phyloP scores from a whole-genome alignment of 2,329 filamentous ascomycete genomes.

The Aspergillus quadrilineatus region DNA sequence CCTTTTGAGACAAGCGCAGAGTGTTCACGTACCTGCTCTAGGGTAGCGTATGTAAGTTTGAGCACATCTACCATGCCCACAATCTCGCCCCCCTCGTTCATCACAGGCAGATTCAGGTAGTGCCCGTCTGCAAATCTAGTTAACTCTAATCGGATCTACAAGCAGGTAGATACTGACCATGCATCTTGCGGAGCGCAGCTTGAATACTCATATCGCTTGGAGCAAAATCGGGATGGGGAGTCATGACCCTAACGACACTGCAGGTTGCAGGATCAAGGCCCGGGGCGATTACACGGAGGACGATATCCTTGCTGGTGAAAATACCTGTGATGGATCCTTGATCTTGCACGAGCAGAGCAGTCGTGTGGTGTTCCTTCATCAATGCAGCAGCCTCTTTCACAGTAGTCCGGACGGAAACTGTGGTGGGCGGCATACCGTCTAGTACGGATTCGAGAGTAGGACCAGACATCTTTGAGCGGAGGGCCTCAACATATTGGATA shows the following conservation, averaged over 20 bases:
- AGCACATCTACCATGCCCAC: slow-evolving; percentile 99
- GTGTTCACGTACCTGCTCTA: slow-evolving; percentile 72
- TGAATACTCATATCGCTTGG: slow-evolving; percentile 99
- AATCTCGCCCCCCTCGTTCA: slow-evolving; percentile 96
- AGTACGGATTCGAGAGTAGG: slow-evolving; percentile 93
- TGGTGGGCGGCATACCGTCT: slow-evolving; percentile 86
- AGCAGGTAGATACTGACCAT: slow-evolving; percentile 62
- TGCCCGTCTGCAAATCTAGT: slow-evolving; percentile 70
- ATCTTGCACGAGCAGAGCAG: slow-evolving; percentile 92
- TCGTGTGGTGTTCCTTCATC: slow-evolving; percentile 99
- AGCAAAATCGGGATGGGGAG: slow-evolving; percentile 96
- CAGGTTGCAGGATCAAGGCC: slow-evolving; percentile 91
- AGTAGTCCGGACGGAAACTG: slow-evolving; percentile 91
- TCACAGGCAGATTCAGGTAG: slow-evolving; percentile 95
- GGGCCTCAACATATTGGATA: slow-evolving; percentile 96
- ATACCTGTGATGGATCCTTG: slow-evolving; percentile 97
- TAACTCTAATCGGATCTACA: not conserved
- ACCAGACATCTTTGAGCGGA: slow-evolving; percentile 95
- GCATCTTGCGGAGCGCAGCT: slow-evolving; percentile 97
- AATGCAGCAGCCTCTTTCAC: slow-evolving; percentile 91
- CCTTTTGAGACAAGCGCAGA: not conserved
- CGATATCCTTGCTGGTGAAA: slow-evolving; percentile 99
- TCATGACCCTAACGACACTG: slow-evolving; percentile 98
- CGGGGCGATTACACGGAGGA: slow-evolving; percentile 94
- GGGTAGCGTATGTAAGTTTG: slow-evolving; percentile 94